Percentiles rank a stretch among this genome's conserved stretches.
phyloP scores from a whole-genome alignment of 176 grass and related monocot genomes.

The Juncus inflexus region DNA sequence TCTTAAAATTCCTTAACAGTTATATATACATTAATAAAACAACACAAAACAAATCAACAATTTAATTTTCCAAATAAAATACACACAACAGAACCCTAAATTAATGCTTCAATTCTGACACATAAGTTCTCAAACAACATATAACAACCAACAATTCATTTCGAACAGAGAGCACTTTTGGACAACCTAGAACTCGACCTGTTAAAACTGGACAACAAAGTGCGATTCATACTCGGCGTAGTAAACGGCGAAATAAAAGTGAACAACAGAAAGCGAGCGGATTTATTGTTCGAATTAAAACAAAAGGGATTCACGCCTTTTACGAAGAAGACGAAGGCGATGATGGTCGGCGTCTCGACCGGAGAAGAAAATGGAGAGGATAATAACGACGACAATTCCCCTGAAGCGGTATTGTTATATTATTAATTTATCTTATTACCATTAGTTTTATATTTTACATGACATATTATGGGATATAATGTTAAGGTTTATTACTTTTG shows the following conservation, averaged over 20 bases:
- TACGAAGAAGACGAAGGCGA: constrained; percentile 49
- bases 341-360: constrained; percentile 31
- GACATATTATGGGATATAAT: no score
- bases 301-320: constrained; percentile 46
- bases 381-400: constrained; percentile 26
- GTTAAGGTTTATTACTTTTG: no score
- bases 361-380: constrained; percentile 52
- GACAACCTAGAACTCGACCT: constrained; percentile 53
- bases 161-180: constrained; percentile 41
- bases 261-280: constrained; percentile 68
- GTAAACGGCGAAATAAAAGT: constrained; percentile 47
- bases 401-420: background rate
- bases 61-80: no score
- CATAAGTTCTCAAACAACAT: constrained; percentile 32
- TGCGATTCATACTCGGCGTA: constrained; percentile 63
- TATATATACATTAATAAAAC: no score
- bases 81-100: constrained; percentile 42
- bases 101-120: constrained; percentile 56
- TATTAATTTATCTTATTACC: no score
- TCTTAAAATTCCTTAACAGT: no score
- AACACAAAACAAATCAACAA: no score
- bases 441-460: no score
- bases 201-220: constrained; percentile 61
- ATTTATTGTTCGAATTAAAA: constrained; percentile 59
- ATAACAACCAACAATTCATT: no score